phyloP scores from a whole-genome alignment of 139 green algal species.

The Tetraselmis chui region DNA sequence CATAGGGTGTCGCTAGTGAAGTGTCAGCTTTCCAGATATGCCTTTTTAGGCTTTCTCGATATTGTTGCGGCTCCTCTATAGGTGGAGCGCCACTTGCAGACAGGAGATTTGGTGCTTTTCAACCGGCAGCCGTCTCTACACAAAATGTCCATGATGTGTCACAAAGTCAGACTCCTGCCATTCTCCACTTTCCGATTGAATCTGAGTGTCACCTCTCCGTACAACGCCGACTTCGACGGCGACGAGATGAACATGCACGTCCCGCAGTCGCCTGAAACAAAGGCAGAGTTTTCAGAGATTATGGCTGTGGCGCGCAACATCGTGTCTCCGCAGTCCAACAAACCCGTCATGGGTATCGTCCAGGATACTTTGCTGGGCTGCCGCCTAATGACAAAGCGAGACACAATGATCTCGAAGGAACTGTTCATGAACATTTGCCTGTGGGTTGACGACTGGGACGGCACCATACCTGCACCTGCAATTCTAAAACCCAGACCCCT shows the following conservation, averaged over 20 bases:
- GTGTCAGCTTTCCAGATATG: no score
- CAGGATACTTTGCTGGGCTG: conserved; percentile 92
- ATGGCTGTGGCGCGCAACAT: conserved; percentile 98
- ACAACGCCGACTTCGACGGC: conserved; percentile 99
- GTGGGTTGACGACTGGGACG: conserved; percentile 92
- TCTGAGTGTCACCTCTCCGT: conserved; percentile 94
- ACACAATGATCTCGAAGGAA: conserved; percentile 94
- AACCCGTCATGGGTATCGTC: conserved; percentile 98
- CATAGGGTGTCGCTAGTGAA: no score
- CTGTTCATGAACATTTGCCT: conserved; percentile 97
- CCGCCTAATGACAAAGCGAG: conserved; percentile 92
- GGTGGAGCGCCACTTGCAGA: conserved; percentile 91
- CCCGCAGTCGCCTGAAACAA: conserved; percentile 85
- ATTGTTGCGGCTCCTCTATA: no score
- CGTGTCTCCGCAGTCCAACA: conserved; percentile 91
- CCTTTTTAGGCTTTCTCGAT: neutral
- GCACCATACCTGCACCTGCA: conserved; percentile 79
- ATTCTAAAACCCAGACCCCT: conserved; percentile 93
- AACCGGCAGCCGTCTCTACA: conserved; percentile 99
- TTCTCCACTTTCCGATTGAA: conserved; percentile 91
- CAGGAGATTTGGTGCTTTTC: conserved; percentile 97
- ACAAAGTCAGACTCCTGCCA: conserved; percentile 85
- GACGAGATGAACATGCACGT: conserved; percentile 99
- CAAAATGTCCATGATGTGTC: conserved; percentile 99
- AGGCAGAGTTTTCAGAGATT: conserved; percentile 89